Evolutionary conservation across 345 rosid species (phyloP), one percentile per base, ranked within the genome.

Genomic region (Hypericum perforatum): DNA sequence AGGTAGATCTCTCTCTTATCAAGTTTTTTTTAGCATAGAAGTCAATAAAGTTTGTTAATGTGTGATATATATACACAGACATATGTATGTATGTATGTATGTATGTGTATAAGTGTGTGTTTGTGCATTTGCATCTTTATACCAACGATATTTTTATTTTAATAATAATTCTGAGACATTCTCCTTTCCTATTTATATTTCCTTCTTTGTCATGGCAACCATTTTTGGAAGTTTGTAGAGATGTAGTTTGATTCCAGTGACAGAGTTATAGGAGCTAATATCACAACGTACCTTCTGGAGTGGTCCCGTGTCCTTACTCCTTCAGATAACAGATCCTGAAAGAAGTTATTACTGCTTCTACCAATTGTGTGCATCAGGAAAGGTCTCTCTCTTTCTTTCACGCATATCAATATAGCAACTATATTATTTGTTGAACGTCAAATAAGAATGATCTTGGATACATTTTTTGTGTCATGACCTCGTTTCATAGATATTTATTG

Each of bases 141-240:
- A 22, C 4, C 4, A 22, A 22, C 4, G 32, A 22, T 22, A 1
- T 22, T 22, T 22, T 1, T 22, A 22, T 22, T 22, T 1, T 4
- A 22, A 1, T 22, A 22, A 49, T 3, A 39, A 5, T 5, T 6
- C 1, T 45, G 42, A 41, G 7, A 54, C 43, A 8, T 22, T 5
- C n/a, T 53, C n/a, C n/a, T 16, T 29, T 6, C 16, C 50, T 56
- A 39, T 15, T 56, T 49, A 57, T 44, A 42, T 46, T 54, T 56
- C 9, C 16, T 60, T 5, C 41, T 39, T 54, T 64, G 38, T 39
- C 15, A 8, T 12, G 40, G 60, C 83, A 92, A 96, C 74, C 98
- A 96, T 60, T 92, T 92, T 72, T 96, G 98, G 52, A 92, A 92
- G 81, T 92, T 92, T 67, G 98, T 92, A 37, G 96, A 88, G 84